A percentile compares a stretch with the other conserved stretches of the same genome.
Conservation (phyloP, 2,329 filamentous ascomycete species). For the Corinectria fuckeliana region DNA sequence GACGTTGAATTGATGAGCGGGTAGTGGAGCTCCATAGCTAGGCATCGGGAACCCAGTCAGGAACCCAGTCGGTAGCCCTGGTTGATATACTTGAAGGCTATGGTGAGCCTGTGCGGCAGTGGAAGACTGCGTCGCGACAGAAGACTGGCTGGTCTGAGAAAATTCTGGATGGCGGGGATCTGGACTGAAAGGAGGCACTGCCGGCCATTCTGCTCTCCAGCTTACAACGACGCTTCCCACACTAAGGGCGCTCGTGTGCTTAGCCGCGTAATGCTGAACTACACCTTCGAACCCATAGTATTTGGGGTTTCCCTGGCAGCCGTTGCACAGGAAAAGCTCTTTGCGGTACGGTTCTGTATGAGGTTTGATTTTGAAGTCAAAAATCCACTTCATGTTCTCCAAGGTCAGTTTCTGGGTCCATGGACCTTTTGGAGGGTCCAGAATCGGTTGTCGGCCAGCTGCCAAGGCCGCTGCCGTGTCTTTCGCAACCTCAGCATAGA, state of each 20-base stretch:
- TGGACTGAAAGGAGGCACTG: conserved; percentile 73
- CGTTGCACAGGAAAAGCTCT: conserved; percentile 78
- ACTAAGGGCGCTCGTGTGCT: conserved; percentile 76
- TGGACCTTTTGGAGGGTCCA: conserved; percentile 59
- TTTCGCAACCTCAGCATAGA: conserved; percentile 66
- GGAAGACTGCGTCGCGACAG: conserved; percentile 4
- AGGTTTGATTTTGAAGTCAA: conserved; percentile 77
- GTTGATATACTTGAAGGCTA: conserved; percentile 19
- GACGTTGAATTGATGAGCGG: conserved; percentile 14
- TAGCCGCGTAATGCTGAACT: conserved; percentile 83
- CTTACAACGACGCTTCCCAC: conserved; percentile 74
- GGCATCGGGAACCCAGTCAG: conserved; percentile 24
- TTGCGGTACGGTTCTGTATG: conserved; percentile 70
- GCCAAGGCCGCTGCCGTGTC: conserved; percentile 56
- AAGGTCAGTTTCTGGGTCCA: conserved; percentile 70
- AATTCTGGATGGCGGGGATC: conserved; percentile 54
- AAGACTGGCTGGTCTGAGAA: background rate
- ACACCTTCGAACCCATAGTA: conserved; percentile 79
- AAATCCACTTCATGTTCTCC: conserved; percentile 88
- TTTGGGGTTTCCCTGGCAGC: conserved; percentile 69
- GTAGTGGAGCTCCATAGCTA: conserved; percentile 20
- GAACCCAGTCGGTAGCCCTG: conserved; percentile 20
- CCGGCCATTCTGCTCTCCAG: conserved; percentile 84
- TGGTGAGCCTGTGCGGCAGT: conserved; percentile 3
- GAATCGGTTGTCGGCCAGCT: conserved; percentile 51